These are phyloP conservation scores for Rhizomucor miehei DNA, from an alignment of 371 early-diverging fungal genomes.

Conservation along the genomic window DNA sequence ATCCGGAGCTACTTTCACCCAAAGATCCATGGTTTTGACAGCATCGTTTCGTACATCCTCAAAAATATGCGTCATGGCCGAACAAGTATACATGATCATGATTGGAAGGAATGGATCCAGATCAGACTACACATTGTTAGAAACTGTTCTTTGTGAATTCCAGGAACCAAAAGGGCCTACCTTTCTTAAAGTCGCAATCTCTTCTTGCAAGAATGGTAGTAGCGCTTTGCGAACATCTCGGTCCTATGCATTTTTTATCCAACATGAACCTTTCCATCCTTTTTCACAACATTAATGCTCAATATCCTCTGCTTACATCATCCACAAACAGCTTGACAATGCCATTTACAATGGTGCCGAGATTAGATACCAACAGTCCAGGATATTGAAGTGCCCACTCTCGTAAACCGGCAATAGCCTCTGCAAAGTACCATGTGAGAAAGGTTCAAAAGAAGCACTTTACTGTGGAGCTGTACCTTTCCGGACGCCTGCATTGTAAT, in stretches of 20 bases:
- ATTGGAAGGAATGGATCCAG: constrained; percentile 78
- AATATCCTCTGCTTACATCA: constrained; percentile 56
- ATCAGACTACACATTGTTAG: constrained; percentile 36
- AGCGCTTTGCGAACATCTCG: constrained; percentile 49
- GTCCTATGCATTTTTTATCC: constrained; percentile 28
- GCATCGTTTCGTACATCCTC: constrained; percentile 85
- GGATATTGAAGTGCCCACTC: constrained; percentile 67
- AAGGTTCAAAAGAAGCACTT: too few species aligned
- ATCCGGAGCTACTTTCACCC: constrained; percentile 67
- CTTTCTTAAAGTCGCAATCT: constrained; percentile 28
- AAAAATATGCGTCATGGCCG: constrained; percentile 89
- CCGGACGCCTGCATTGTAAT: constrained; percentile 74
- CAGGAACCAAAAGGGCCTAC: constrained; percentile 3
- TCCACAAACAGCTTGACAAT: constrained; percentile 60
- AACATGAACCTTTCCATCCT: neutral
- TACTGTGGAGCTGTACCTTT: constrained; percentile 49
- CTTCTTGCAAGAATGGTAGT: constrained; percentile 27
- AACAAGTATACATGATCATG: constrained; percentile 75
- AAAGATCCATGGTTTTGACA: constrained; percentile 71
- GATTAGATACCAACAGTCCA: constrained; percentile 50
- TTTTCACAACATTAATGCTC: neutral
- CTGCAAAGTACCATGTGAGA: too few species aligned
- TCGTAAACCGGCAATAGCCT: constrained; percentile 67
- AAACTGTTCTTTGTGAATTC: neutral
- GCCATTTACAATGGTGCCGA: constrained; percentile 65